phyloP scores from a whole-genome alignment of 495 filamentous ascomycete species.

The Penicillium verhagenii region DNA sequence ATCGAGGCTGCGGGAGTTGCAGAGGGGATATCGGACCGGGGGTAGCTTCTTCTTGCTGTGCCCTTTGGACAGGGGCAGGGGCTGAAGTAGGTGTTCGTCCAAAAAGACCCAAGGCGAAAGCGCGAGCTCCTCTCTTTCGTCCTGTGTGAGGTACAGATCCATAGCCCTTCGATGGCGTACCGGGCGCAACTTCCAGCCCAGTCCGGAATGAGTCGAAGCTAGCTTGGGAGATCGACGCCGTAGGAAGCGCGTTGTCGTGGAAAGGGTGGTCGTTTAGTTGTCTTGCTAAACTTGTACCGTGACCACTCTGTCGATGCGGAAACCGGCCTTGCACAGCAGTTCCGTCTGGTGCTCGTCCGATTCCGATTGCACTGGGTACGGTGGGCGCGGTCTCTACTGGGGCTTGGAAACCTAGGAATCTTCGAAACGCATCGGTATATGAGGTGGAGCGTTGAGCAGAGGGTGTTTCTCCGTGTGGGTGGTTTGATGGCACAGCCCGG shows the following conservation, averaged over 20 bases:
- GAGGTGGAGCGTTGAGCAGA: constrained; percentile 10
- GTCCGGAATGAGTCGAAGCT: not conserved
- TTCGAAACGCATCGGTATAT: constrained; percentile 26
- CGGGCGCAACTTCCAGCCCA: not conserved
- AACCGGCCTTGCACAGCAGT: constrained; percentile 41
- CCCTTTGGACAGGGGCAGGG: not conserved
- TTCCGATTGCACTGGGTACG: constrained; percentile 8
- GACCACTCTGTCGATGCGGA: constrained; percentile 38
- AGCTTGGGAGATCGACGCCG: constrained; percentile 1
- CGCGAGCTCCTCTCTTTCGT: not conserved
- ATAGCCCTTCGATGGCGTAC: not conserved
- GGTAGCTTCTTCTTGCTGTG: not conserved
- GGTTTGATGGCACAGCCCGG: not conserved
- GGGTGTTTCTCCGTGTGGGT: not conserved
- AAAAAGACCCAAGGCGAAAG: not conserved
- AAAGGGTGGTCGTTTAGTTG: constrained; percentile 38
- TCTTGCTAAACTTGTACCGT: constrained; percentile 29
- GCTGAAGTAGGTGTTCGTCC: constrained; percentile 4
- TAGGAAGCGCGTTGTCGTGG: constrained; percentile 24
- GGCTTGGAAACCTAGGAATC: constrained; percentile 24
- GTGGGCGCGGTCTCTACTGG: not conserved
- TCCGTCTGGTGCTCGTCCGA: constrained; percentile 37
- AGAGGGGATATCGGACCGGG: not conserved
- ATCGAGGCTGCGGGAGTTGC: not conserved
- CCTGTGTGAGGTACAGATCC: not conserved